A percentile compares a stretch with the other conserved stretches of the same genome.
These are phyloP conservation scores for Sphagnum contortum DNA, from an alignment of 225 moss, liverwort and hornwort genomes.

Conservation along the genomic window DNA sequence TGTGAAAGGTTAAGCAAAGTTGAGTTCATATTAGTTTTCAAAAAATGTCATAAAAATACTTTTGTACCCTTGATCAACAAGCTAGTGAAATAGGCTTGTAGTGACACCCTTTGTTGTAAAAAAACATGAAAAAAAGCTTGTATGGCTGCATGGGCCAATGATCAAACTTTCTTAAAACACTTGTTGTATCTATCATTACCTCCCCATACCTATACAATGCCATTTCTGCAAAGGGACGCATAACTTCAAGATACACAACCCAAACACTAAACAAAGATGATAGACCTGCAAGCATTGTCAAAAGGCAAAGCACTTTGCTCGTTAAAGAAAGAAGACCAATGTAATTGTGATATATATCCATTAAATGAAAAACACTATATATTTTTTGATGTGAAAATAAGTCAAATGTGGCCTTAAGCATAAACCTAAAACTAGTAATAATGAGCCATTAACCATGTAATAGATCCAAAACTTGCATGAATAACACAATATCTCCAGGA, in stretches of 20 bases:
- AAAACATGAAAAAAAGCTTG: conserved; percentile 88
- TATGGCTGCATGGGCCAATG: conserved; percentile 90
- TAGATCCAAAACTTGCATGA: conserved; percentile 94
- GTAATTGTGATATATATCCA: too few relatives aligned
- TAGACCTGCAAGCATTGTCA: conserved; percentile 67
- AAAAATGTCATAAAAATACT: too few relatives aligned
- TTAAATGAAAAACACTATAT: too few relatives aligned
- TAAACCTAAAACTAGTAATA: neutral
- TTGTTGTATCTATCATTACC: conserved; percentile 76
- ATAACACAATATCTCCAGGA: conserved; percentile 94
- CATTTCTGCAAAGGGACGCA: conserved; percentile 95
- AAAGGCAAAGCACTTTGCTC: too few relatives aligned
- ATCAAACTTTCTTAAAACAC: conserved; percentile 89
- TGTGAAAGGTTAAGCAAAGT: too few relatives aligned
- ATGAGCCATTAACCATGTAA: conserved; percentile 54
- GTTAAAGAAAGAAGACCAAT: too few relatives aligned
- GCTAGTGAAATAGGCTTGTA: conserved; percentile 81
- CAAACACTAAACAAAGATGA: conserved; percentile 80
- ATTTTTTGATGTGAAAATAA: too few relatives aligned
- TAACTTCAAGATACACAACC: conserved; percentile 90
- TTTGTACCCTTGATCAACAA: conserved; percentile 79
- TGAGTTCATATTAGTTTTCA: too few relatives aligned
- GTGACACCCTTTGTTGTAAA: conserved; percentile 83
- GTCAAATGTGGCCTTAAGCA: neutral
- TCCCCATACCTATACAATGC: conserved; percentile 86